Conservation (phyloP, 495 filamentous ascomycete genomes). For the Achaetomiella virescens region DNA sequence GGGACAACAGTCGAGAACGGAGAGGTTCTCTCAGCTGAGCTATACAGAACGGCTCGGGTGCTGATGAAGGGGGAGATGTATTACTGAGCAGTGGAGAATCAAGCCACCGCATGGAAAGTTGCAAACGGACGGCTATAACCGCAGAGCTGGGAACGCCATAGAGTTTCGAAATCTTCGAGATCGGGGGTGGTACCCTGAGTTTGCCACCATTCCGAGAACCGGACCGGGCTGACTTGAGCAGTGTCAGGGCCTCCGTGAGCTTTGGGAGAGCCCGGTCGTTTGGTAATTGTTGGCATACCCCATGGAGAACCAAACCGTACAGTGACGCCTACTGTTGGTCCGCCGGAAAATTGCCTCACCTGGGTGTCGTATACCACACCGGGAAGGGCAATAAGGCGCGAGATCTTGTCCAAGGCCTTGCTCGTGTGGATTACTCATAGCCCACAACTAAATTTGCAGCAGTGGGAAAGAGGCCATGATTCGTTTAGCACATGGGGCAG, state of each 20-base stretch:
- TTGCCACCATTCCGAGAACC: too few species aligned
- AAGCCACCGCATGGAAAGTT: too few species aligned
- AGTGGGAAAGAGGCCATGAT: background rate
- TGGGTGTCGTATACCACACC: background rate
- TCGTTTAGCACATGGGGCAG: background rate
- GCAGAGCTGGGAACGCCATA: too few species aligned
- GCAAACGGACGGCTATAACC: too few species aligned
- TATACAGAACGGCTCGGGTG: constrained; percentile 49
- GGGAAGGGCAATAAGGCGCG: background rate
- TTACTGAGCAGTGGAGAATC: constrained; percentile 31
- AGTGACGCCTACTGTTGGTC: too few species aligned
- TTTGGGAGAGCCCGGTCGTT: too few species aligned
- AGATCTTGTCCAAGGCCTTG: background rate
- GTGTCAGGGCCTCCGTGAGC: too few species aligned
- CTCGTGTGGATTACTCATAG: constrained; percentile 2
- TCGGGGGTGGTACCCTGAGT: too few species aligned
- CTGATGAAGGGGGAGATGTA: constrained; percentile 52
- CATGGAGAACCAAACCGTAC: too few species aligned
- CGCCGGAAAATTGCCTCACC: background rate
- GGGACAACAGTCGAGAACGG: constrained; percentile 40
- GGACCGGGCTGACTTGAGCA: too few species aligned
- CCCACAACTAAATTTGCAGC: constrained; percentile 1
- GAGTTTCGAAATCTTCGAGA: too few species aligned
- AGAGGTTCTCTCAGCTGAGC: constrained; percentile 39
- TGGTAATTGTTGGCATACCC: too few species aligned